A percentile compares a stretch with the other conserved stretches of the same genome.
phyloP scores from a whole-genome alignment of 768 basidiomycete genomes.

The Mycena galericulata region DNA sequence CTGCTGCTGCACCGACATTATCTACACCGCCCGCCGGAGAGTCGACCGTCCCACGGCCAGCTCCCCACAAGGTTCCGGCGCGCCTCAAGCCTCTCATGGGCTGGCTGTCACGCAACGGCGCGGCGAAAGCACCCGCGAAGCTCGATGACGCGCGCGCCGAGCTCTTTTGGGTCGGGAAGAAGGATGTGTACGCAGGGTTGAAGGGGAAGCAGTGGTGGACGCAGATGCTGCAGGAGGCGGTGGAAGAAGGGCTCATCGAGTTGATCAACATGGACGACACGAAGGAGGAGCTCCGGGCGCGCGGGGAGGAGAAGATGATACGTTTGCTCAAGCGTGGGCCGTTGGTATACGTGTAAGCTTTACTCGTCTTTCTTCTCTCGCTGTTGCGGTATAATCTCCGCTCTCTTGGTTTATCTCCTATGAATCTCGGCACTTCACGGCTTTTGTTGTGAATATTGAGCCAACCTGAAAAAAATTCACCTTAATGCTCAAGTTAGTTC shows the following conservation, averaged over 20 bases:
- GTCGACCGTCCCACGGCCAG: constrained; percentile 1
- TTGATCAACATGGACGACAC: constrained; percentile 4
- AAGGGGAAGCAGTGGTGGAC: neutral
- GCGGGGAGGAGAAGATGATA: constrained; percentile 22
- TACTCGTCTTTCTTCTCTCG: no score
- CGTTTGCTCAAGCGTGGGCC: constrained; percentile 11
- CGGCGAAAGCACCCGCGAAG: constrained; percentile 5
- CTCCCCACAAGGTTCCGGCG: neutral
- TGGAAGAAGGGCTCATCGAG: constrained; percentile 1
- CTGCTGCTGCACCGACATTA: no score
- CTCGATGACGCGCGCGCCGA: neutral
- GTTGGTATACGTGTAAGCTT: constrained; percentile 13
- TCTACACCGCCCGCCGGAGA: neutral
- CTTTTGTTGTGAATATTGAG: no score
- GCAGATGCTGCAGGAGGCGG: constrained; percentile 11
- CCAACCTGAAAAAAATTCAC: no score
- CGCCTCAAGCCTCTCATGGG: constrained; percentile 19
- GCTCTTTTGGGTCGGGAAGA: neutral
- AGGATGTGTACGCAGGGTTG: neutral
- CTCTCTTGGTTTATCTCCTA: no score
- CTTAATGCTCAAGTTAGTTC: no score
- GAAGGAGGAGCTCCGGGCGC: constrained; percentile 7
- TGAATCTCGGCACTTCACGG: no score
- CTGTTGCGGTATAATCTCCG: no score
- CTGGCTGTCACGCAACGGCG: constrained; percentile 11